These are phyloP conservation scores for Cladosporium sphaerospermum DNA, from an alignment of 2,329 filamentous ascomycete genomes.

Conservation along the genomic window DNA sequence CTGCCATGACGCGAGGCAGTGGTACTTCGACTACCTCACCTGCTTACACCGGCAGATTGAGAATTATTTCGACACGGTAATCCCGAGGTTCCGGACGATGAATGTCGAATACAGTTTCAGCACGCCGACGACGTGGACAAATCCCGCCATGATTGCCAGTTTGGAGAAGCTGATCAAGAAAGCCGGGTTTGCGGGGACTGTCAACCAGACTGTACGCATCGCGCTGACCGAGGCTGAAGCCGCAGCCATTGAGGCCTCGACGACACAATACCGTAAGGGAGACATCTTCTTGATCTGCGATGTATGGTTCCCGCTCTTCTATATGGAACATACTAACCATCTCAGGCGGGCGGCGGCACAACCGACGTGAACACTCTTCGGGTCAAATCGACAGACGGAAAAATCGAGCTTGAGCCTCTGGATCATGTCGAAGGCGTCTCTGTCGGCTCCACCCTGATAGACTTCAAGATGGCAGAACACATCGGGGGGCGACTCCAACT, in stretches of 20 bases:
- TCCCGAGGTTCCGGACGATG: neutral
- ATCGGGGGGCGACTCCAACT: too few species aligned
- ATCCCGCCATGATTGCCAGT: slow-evolving; percentile 15
- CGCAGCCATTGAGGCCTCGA: slow-evolving; percentile 16
- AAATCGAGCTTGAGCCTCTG: slow-evolving; percentile 16
- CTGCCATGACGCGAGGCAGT: slow-evolving; percentile 11
- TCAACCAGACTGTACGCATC: slow-evolving; percentile 10
- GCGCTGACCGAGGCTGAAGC: slow-evolving; percentile 19
- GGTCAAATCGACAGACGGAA: slow-evolving; percentile 6
- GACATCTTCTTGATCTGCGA: slow-evolving; percentile 19
- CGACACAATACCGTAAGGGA: slow-evolving; percentile 9
- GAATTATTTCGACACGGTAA: neutral
- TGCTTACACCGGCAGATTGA: too few species aligned
- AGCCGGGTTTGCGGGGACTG: slow-evolving; percentile 10
- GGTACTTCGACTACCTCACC: slow-evolving; percentile 16
- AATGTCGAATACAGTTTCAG: slow-evolving; percentile 18
- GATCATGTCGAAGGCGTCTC: slow-evolving; percentile 15
- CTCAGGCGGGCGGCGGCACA: slow-evolving; percentile 16
- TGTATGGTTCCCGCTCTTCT: neutral
- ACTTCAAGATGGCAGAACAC: slow-evolving; percentile 11
- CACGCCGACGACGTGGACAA: slow-evolving; percentile 18
- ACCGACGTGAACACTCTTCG: slow-evolving; percentile 17
- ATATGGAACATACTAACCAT: too few species aligned
- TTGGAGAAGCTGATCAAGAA: slow-evolving; percentile 13
- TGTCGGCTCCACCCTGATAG: slow-evolving; percentile 19